phyloP scores from a whole-genome alignment of 192 early-diverging fungal genomes.

The Lunasporangiospora selenospora region DNA sequence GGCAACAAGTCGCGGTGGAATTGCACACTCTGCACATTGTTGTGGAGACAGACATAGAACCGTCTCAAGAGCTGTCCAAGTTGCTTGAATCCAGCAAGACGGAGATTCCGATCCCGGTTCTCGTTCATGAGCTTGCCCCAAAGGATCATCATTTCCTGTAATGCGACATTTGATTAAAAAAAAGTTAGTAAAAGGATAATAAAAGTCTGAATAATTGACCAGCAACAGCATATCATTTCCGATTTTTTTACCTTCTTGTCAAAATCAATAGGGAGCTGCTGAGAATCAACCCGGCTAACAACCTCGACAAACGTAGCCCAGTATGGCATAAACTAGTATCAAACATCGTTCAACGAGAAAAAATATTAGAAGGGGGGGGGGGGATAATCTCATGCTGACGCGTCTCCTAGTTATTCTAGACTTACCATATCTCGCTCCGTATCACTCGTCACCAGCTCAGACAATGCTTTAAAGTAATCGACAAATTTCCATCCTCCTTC shows the following conservation, averaged over 20 bases:
- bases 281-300: constrained; percentile 14
- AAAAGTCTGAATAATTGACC: background rate
- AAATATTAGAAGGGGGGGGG: too few relatives aligned
- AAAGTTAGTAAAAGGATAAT: background rate
- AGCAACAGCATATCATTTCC: background rate
- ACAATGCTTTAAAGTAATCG: constrained; percentile 31
- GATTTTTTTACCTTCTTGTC: constrained; percentile 28
- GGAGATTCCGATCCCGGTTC: constrained; percentile 8
- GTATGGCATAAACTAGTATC: constrained; percentile 10
- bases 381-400: too few relatives aligned
- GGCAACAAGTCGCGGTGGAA: constrained; percentile 41
- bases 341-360: too few relatives aligned
- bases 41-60: constrained; percentile 39
- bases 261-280: constrained; percentile 31
- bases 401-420: too few relatives aligned
- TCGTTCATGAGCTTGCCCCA: constrained; percentile 35
- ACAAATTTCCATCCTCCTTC: constrained; percentile 26
- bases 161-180: background rate
- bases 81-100: constrained; percentile 11
- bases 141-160: constrained; percentile 41
- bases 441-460: constrained; percentile 22
- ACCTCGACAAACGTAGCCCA: constrained; percentile 31
- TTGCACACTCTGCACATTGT: constrained; percentile 22
- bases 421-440: constrained; percentile 20
- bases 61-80: constrained; percentile 4